phyloP scores from a whole-genome alignment of 2,329 filamentous ascomycete genomes.

The Fonsecaea nubica region DNA sequence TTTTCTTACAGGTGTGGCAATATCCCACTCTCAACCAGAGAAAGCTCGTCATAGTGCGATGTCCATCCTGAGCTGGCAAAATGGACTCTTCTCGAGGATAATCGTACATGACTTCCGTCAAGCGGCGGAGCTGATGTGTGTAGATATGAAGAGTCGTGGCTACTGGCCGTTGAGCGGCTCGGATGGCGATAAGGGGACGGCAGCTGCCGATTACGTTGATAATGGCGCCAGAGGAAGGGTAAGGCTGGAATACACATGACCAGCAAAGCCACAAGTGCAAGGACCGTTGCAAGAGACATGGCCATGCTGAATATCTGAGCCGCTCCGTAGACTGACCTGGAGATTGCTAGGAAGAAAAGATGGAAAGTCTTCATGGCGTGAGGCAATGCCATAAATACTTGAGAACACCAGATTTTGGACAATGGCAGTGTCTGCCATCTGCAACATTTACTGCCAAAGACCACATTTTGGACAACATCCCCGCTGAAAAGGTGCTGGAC shows the following conservation, averaged over 20 bases:
- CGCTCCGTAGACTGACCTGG: not conserved
- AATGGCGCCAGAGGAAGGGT: not conserved
- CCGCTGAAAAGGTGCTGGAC: not conserved
- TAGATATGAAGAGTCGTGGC: not conserved
- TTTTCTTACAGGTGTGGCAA: not conserved
- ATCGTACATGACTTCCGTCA: not conserved
- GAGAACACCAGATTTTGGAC: slow-evolving; percentile 5
- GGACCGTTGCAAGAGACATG: not conserved
- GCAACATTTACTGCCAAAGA: not conserved
- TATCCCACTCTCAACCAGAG: slow-evolving; percentile 1
- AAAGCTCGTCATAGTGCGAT: not conserved
- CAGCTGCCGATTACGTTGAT: not conserved
- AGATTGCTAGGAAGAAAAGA: not conserved
- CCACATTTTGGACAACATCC: slow-evolving; percentile 5
- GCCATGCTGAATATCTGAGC: not conserved
- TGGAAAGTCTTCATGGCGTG: not conserved
- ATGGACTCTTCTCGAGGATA: not conserved
- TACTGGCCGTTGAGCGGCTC: not conserved
- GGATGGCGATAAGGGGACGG: not conserved
- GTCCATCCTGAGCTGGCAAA: slow-evolving; percentile 1
- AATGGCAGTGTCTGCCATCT: not conserved
- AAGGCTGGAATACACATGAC: slow-evolving; percentile 6
- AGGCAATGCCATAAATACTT: not conserved
- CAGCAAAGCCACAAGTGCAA: slow-evolving; percentile 7
- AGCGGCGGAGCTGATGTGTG: not conserved